Base-by-base conservation (phyloP, 495 filamentous ascomycete species). In the Massariosphaeria phaeospora region DNA sequence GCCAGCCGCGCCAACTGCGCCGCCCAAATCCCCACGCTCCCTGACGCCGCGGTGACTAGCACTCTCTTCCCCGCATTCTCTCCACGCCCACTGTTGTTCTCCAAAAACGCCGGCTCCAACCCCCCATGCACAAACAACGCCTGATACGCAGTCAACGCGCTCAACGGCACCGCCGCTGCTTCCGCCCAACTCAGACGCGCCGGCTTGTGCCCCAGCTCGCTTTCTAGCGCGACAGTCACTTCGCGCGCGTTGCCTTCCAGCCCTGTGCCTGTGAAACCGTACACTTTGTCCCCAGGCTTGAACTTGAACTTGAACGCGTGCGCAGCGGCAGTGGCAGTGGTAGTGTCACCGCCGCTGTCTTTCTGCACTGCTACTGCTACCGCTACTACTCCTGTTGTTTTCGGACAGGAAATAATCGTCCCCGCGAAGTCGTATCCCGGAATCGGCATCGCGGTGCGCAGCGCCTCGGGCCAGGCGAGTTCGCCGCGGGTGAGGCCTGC, bases 351-450 rank as follows among this genome's bases (percentile, higher is more conserved):
- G n/a, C n/a, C n/a, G n/a, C n/a, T n/a, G n/a, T n/a, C n/a, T n/a
- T n/a, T n/a, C n/a, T n/a, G n/a, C n/a, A n/a, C n/a, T n/a, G n/a
- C n/a, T n/a, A n/a, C n/a, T n/a, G n/a, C n/a, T n/a, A n/a, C n/a
- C n/a, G n/a, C n/a, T n/a, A n/a, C n/a, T n/a, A n/a, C n/a, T n/a
- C n/a, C n/a, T n/a, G n/a, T n/a, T n/a, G n/a, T n/a, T 33, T 33
- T n/a, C 2, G 78, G 78, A 0, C 75, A 72, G 25, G 66, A 72
- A 25, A 82, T 66, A 2, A 83, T 72, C 1, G 69, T 73, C 1
- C 80, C 80, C 29, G 77, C 75, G 52, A 81, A 64, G 64, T 82
- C 81, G 55, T 79, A 74, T 50, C 80, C 73, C 3, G 81, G 82
- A 15, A 84, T 74, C 11, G 49, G 48, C 1, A 48, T 54, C 9